These are phyloP conservation scores for Podila minutissima DNA, from an alignment of 192 early-diverging fungal species.

Conservation along the genomic window DNA sequence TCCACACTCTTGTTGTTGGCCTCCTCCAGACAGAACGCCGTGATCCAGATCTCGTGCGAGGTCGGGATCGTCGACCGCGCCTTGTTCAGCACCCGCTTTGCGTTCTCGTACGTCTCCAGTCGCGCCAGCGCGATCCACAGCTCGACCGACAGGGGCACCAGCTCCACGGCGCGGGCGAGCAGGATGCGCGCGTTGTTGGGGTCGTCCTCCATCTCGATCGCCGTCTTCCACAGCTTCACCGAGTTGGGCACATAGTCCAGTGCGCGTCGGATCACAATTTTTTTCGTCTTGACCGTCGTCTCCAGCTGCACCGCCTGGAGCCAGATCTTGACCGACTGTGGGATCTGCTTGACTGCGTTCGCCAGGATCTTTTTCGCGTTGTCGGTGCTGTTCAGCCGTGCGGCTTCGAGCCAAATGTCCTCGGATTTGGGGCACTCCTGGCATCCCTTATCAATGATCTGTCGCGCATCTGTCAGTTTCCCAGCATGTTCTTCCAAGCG, in stretches of 20 bases:
- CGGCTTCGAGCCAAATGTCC: slow-evolving; percentile 98
- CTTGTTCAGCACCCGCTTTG: slow-evolving; percentile 90
- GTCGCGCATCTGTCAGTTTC: slow-evolving; percentile 84
- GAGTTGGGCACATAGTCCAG: slow-evolving; percentile 95
- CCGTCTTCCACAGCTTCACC: slow-evolving; percentile 91
- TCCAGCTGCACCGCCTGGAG: slow-evolving; percentile 88
- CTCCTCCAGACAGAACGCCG: slow-evolving; percentile 88
- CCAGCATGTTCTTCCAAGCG: slow-evolving; percentile 94
- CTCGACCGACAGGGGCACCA: slow-evolving; percentile 89
- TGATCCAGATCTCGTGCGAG: slow-evolving; percentile 95
- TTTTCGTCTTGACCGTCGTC: slow-evolving; percentile 76
- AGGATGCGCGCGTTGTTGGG: slow-evolving; percentile 91
- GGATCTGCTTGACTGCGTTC: slow-evolving; percentile 87
- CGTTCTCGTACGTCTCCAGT: slow-evolving; percentile 90
- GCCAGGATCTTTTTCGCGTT: slow-evolving; percentile 93
- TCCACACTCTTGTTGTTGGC: slow-evolving; percentile 72
- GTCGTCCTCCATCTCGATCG: slow-evolving; percentile 91
- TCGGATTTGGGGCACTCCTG: slow-evolving; percentile 93
- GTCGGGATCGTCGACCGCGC: slow-evolving; percentile 87
- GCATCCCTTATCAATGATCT: slow-evolving; percentile 91
- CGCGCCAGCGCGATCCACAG: slow-evolving; percentile 96
- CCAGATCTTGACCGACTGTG: slow-evolving; percentile 96
- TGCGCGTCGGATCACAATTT: slow-evolving; percentile 87
- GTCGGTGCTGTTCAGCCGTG: slow-evolving; percentile 84
- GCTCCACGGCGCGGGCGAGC: slow-evolving; percentile 92